phyloP scores from a whole-genome alignment of 345 rosid genomes.

The Conringia planisiliqua region DNA sequence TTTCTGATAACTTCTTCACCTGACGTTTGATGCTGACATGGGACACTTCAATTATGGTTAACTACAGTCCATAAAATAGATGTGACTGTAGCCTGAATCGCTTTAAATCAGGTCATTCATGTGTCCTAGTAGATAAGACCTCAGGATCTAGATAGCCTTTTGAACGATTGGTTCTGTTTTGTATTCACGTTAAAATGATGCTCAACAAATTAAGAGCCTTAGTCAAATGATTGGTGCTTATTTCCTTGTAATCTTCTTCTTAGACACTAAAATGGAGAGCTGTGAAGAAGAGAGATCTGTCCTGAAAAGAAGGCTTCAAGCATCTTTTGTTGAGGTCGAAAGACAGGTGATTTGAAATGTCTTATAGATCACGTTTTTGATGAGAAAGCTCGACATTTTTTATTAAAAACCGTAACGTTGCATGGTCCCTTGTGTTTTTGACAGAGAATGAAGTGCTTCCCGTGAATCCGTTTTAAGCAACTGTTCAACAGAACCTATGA shows the following conservation, averaged over 20 bases:
- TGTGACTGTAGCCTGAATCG: slow-evolving; percentile 30
- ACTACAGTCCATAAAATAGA: slow-evolving; percentile 31
- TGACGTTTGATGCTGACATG: slow-evolving; percentile 30
- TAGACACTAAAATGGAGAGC: slow-evolving; percentile 69
- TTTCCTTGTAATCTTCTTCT: slow-evolving; percentile 14
- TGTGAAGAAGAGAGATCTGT: slow-evolving; percentile 64
- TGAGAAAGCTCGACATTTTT: slow-evolving; percentile 14
- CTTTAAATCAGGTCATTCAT: slow-evolving; percentile 23
- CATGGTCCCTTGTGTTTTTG: slow-evolving; percentile 35
- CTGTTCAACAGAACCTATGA: background rate
- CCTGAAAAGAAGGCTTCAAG: slow-evolving; percentile 70
- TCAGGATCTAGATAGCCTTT: slow-evolving; percentile 2
- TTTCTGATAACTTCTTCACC: slow-evolving; percentile 11
- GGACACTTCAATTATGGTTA: slow-evolving; percentile 30
- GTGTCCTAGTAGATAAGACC: slow-evolving; percentile 26
- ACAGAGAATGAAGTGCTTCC: slow-evolving; percentile 98
- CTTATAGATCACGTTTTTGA: slow-evolving; percentile 12
- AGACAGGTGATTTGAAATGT: slow-evolving; percentile 65
- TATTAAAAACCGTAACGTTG: background rate
- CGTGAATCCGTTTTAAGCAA: slow-evolving; percentile 39
- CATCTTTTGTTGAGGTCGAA: slow-evolving; percentile 82
- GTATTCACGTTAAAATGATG: background rate
- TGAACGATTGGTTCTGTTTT: slow-evolving; percentile 13
- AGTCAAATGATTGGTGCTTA: background rate
- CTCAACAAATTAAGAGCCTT: background rate